These are phyloP conservation scores for Talaromyces sp. DNA, from an alignment of 2,329 filamentous ascomycete genomes.

Conservation along the genomic window DNA sequence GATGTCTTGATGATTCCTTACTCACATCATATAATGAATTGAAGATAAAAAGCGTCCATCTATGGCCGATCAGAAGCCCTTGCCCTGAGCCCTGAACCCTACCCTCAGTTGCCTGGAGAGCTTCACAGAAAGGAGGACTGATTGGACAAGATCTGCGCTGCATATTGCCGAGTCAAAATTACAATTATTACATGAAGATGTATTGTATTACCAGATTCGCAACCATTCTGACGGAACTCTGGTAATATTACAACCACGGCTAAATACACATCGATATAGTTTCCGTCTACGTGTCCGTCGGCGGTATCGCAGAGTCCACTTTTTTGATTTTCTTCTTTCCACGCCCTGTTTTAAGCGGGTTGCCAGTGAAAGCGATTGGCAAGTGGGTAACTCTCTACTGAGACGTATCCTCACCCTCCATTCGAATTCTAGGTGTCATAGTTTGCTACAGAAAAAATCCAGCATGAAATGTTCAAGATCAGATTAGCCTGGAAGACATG, in stretches of 20 bases:
- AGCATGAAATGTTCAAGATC: background rate
- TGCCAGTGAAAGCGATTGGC: background rate
- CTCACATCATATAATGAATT: background rate
- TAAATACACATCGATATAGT: background rate
- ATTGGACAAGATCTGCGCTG: background rate
- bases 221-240: background rate
- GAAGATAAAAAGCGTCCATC: background rate
- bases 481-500: background rate
- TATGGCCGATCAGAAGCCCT: background rate
- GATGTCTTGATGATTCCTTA: background rate
- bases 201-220: background rate
- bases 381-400: background rate
- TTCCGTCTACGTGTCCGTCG: background rate
- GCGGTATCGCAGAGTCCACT: background rate
- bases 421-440: background rate
- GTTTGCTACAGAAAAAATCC: background rate
- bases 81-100: slow-evolving; percentile 7
- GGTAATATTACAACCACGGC: background rate
- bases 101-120: background rate
- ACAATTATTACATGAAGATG: background rate
- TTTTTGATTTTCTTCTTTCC: background rate
- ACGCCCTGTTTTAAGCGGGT: background rate
- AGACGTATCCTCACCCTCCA: background rate
- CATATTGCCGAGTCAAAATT: background rate
- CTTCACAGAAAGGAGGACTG: background rate